phyloP scores from a whole-genome alignment of 257 asterid genomes.

The Leonotis leonurus region DNA sequence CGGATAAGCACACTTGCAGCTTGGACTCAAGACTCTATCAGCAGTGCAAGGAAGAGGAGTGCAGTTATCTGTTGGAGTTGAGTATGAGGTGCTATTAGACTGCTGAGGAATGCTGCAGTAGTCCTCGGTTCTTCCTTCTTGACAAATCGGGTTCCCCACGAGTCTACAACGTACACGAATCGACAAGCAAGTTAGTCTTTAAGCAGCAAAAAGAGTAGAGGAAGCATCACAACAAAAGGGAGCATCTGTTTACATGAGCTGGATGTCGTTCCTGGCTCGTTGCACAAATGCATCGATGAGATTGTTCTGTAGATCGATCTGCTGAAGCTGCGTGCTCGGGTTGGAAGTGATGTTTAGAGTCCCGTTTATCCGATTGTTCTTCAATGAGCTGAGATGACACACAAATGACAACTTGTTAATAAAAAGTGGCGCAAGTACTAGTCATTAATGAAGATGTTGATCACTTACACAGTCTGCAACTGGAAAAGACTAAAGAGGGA shows the following conservation, averaged over 20 bases:
- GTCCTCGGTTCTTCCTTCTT: constrained; percentile 20
- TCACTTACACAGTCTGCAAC: constrained; percentile 70
- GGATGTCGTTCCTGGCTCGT: constrained; percentile 20
- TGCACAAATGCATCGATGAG: constrained; percentile 30
- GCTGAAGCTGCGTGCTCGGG: constrained; percentile 34
- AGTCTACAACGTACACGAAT: constrained; percentile 34
- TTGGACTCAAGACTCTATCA: constrained; percentile 50
- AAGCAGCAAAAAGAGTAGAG: not conserved
- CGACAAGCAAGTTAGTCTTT: not conserved
- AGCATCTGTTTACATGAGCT: constrained; percentile 35
- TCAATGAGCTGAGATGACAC: constrained; percentile 39
- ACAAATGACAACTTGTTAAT: too few species aligned
- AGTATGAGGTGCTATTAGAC: constrained; percentile 29
- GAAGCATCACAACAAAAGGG: not conserved
- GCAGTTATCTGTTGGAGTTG: constrained; percentile 56
- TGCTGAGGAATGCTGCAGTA: constrained; percentile 38
- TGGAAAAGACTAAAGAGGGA: constrained; percentile 46
- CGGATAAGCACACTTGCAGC: constrained; percentile 68
- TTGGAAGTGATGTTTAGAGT: constrained; percentile 33
- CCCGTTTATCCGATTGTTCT: constrained; percentile 48
- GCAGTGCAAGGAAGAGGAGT: constrained; percentile 33
- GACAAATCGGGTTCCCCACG: constrained; percentile 45
- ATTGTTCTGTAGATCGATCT: constrained; percentile 44
- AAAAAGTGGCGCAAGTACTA: too few species aligned
- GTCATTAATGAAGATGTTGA: too few species aligned